Base-by-base conservation (phyloP, 768 basidiomycete species). In the Ephemerocybe angulata region DNA sequence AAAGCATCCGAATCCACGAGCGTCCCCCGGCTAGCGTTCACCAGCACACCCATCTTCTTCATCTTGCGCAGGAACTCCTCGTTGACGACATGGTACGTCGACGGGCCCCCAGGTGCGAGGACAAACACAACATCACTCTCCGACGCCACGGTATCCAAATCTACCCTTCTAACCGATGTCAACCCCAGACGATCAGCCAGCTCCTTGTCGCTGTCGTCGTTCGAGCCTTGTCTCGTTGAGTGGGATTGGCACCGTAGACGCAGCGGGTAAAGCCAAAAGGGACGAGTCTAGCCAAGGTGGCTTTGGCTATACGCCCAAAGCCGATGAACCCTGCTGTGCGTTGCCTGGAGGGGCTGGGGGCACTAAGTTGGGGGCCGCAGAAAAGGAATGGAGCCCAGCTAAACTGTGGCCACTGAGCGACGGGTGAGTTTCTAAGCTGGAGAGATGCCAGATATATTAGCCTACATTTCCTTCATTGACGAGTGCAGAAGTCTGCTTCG, bases 231-330 rank as follows among this genome's bases (percentile, higher is more conserved):
- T 27, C 74, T 76, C 21, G 71, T 53, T 1, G 84, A 83, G 10
- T 75, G 67, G 0, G 82, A 58, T 79, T 84, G 7, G 78, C 76
- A 4, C 78, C 67, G 71, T 93, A 96, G 40, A 95, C 59, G 59
- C 84, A 86, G 60, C 82, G 74, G 0, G 83, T 87, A 63, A 92
- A 77, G 24, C 88, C 93, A 65, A 98, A 98, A 1, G 90, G 84
- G 10, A 89, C 71, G 33, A 98, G 80, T 3, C 96, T 85, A 1
- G 79, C 69, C 38, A 96, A 80, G 0, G 88, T 89, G 21, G 87
- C 87, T 62, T 94, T 91, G 0, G 93, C 85, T 61, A 98, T 98
- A 24, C 96, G 84, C 5, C 96, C 96, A 62, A 98, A 98, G 12
- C 97, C 97, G 29, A 98, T 76, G 73, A 98, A 97, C 1, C 93